These are phyloP conservation scores for Camelina hispida DNA, from an alignment of 345 rosid genomes.

Conservation along the genomic window DNA sequence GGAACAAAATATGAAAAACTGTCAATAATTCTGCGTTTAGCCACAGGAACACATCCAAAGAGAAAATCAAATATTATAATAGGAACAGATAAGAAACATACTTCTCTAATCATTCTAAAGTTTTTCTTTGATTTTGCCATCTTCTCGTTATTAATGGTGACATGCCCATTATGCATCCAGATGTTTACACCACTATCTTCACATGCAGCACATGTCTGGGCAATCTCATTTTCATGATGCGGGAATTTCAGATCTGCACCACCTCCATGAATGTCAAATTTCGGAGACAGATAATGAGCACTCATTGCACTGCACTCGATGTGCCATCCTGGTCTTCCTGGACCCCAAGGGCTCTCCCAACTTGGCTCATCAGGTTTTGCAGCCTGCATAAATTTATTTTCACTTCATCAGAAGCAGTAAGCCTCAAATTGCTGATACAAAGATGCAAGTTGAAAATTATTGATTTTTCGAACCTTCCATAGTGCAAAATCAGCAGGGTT, in stretches of 20 bases:
- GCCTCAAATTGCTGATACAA: background rate
- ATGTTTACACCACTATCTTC: constrained; percentile 60
- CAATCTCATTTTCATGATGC: constrained; percentile 90
- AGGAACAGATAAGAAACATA: constrained; percentile 34
- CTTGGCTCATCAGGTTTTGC: constrained; percentile 88
- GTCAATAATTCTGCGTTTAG: background rate
- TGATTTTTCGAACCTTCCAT: constrained; percentile 71
- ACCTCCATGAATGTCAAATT: constrained; percentile 88
- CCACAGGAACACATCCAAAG: constrained; percentile 16
- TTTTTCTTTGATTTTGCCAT: constrained; percentile 85
- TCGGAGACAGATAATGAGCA: constrained; percentile 64
- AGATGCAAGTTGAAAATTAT: background rate
- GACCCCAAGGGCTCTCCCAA: constrained; percentile 96
- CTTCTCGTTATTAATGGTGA: constrained; percentile 77
- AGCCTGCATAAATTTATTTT: constrained; percentile 54
- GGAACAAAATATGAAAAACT: background rate
- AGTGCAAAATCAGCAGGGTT: constrained; percentile 92
- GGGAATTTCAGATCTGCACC: constrained; percentile 84
- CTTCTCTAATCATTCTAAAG: constrained; percentile 75
- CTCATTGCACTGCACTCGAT: constrained; percentile 99
- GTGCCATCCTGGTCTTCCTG: constrained; percentile 97
- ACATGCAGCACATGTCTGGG: constrained; percentile 82
- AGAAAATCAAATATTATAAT: background rate
- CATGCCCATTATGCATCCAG: constrained; percentile 97
- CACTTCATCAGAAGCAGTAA: constrained; percentile 19